phyloP scores from a whole-genome alignment of 75 land plant genomes.

The Ceratopteris richardii region DNA sequence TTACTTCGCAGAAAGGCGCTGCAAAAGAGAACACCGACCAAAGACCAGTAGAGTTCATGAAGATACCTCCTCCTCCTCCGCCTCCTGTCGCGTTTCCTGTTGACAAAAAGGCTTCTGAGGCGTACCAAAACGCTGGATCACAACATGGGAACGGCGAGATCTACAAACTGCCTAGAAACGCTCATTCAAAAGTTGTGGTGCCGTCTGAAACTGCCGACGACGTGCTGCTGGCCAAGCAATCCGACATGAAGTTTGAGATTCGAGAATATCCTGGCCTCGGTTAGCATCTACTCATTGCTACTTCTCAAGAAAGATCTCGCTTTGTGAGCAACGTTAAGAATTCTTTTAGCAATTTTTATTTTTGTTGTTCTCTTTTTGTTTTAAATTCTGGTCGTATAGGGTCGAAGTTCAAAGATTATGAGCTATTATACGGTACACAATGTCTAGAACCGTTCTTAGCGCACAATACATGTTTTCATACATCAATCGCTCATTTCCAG shows the following conservation, averaged over 20 bases:
- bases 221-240: slow-evolving; percentile 35
- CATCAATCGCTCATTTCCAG: no score
- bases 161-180: slow-evolving; percentile 14
- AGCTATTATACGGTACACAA: no score
- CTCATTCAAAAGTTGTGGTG: slow-evolving; percentile 35
- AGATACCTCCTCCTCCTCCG: slow-evolving; percentile 10
- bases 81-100: slow-evolving; percentile 4
- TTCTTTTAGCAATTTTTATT: neutral
- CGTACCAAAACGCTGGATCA: slow-evolving; percentile 6
- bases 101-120: slow-evolving; percentile 22
- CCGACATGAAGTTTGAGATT: slow-evolving; percentile 87
- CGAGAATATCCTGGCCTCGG: slow-evolving; percentile 89
- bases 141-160: slow-evolving; percentile 8
- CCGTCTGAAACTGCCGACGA: slow-evolving; percentile 48
- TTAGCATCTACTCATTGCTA: slow-evolving; percentile 18
- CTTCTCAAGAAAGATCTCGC: neutral
- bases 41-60: neutral
- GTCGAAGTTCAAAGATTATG: no score
- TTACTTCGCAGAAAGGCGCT: neutral
- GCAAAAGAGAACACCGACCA: no score
- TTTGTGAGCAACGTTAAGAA: neutral
- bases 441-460: no score
- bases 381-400: no score
- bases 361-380: no score
- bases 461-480: no score